Base-by-base conservation (phyloP, 306 rosid species). In the Rosa persica region DNA sequence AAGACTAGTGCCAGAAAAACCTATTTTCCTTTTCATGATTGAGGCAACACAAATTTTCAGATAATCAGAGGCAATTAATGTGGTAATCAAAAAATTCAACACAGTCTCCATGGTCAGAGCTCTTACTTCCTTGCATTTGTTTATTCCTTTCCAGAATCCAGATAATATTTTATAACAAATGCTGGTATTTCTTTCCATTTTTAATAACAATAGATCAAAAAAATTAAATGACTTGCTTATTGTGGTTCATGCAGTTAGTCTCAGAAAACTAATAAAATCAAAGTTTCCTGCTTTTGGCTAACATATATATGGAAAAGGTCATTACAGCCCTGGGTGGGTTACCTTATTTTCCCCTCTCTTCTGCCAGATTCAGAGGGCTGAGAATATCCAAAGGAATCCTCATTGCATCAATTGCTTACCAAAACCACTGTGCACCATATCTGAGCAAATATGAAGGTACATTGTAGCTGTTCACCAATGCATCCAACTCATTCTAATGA, bases 301-400 rank as follows among this genome's bases (percentile, higher is more conserved):
- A n/a, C 61, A 6, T 34, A 69, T 8, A 62, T 30, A 11, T 49
- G 20, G 70, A 23, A 62, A 57, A 16, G 3, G 48, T 19, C 43
- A 47, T 9, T 44, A 49, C 51, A 2, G 70, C 3, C 69, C 38
- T 22, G 46, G 30, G 69, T 5, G 58, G 11, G 23, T 79, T 78
- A 49, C 80, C 78, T 72, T 46, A 25, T 67, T 36, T 49, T 5
- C 22, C 46, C 78, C 48, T 5, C 46, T 20, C 68, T 22, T 30
- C 43, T 52, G 64, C 55, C 73, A 78, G 39, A 80, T 54, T 48
- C 54, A 12, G 69, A 15, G 62, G n/a, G 69, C 55, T 12, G 27
- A 27, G 65, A 80, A 83, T 76, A 83, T 83, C 87, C 87, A 72
- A 72, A 19, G 51, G 82, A 51, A 68, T 76, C 81, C 60, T 40